A percentile compares a stretch with the other conserved stretches of the same genome.
These are phyloP conservation scores for Penicillium sp. DNA, from an alignment of 2,329 filamentous ascomycete genomes.

Conservation along the genomic window DNA sequence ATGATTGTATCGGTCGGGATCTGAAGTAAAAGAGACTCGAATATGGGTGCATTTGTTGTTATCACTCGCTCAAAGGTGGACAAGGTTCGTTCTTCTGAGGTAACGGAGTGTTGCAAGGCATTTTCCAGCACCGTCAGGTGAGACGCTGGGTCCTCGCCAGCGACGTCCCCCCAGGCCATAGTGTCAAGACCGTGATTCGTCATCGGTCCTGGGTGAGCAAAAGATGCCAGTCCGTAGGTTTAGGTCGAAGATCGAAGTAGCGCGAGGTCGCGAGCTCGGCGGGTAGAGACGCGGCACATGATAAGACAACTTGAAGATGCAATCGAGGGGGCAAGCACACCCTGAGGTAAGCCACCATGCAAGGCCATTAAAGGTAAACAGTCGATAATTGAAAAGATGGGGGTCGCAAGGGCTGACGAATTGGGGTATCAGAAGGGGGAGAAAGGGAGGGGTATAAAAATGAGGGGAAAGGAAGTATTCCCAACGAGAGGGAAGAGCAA, in stretches of 20 bases:
- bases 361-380: constrained; percentile 27
- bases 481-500: constrained; percentile 7
- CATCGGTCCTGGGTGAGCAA: constrained; percentile 8
- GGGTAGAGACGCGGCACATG: constrained; percentile 32
- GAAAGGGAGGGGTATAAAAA: constrained; percentile 11
- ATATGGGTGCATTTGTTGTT: constrained; percentile 56
- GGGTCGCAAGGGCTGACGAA: constrained; percentile 20
- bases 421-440: constrained; percentile 19
- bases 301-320: constrained; percentile 27
- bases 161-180: constrained; percentile 10
- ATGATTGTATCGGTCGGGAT: constrained; percentile 56
- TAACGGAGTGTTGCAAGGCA: constrained; percentile 22
- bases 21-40: constrained; percentile 59
- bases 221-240: constrained; percentile 11
- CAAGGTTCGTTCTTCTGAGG: constrained; percentile 32
- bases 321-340: constrained; percentile 24
- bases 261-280: constrained; percentile 32
- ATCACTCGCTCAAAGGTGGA: constrained; percentile 55
- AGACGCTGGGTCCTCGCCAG: constrained; percentile 11
- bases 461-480: constrained; percentile 4
- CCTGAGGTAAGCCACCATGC: constrained; percentile 28
- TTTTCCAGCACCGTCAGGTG: constrained; percentile 27
- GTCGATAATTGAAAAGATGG: constrained; percentile 20
- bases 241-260: constrained; percentile 22
- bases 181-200: constrained; percentile 2